Conservation (phyloP, 139 green algal genomes). For the Tetradesmus lagerheimii region DNA sequence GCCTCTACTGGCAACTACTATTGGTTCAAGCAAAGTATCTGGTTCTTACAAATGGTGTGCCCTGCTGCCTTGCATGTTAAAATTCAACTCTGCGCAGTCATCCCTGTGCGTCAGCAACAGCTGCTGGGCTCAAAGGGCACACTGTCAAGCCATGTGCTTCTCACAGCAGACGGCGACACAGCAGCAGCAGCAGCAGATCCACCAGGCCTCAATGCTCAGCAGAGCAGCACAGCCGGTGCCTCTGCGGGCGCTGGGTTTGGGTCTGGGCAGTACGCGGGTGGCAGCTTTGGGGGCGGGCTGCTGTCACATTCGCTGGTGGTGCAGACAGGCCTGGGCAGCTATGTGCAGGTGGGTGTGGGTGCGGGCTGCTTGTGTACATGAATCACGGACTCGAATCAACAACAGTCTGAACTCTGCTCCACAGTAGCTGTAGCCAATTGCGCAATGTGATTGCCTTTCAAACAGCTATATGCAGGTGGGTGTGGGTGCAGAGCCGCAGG, state of each 20-base stretch:
- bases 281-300: not conserved
- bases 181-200: slow-evolving; percentile 18
- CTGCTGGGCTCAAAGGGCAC: slow-evolving; percentile 5
- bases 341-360: slow-evolving; percentile 9
- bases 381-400: too few relatives aligned
- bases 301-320: slow-evolving; percentile 32
- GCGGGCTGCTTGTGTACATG: too few relatives aligned
- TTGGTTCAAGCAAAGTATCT: too few relatives aligned
- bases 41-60: too few relatives aligned
- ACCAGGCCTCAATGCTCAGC: not conserved
- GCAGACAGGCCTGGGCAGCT: slow-evolving; percentile 32
- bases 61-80: too few relatives aligned
- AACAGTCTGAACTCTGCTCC: too few relatives aligned
- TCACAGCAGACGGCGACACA: not conserved
- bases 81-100: too few relatives aligned
- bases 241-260: not conserved
- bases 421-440: too few relatives aligned
- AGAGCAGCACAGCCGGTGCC: not conserved
- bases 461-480: too few relatives aligned
- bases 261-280: not conserved
- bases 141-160: not conserved
- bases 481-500: too few relatives aligned
- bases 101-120: slow-evolving; percentile 19
- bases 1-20: too few relatives aligned
- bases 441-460: too few relatives aligned